These are phyloP conservation scores for Acephala macrosclerotiorum DNA, from an alignment of 2,329 filamentous ascomycete genomes.

Conservation along the genomic window DNA sequence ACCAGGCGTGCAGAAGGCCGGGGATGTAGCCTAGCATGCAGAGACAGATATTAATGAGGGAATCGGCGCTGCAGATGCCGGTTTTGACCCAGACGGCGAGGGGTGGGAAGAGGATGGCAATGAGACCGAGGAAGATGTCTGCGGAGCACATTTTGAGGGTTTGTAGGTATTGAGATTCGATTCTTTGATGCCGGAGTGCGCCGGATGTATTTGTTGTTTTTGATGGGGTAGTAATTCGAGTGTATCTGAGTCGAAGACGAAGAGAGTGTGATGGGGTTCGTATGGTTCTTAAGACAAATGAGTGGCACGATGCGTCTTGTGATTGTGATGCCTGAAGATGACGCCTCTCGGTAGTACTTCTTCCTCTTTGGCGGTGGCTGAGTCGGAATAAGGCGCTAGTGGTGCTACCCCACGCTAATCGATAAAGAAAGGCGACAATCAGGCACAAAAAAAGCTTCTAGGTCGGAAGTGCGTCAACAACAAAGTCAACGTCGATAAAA, in stretches of 20 bases:
- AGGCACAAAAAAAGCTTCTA: conserved; percentile 20
- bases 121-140: conserved; percentile 69
- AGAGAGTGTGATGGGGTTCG: not conserved
- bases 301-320: conserved; percentile 15
- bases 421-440: conserved; percentile 18
- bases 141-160: conserved; percentile 59
- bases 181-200: conserved; percentile 6
- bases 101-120: conserved; percentile 72
- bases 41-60: conserved; percentile 93
- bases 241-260: not conserved
- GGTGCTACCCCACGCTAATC: conserved; percentile 5
- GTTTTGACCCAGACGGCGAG: conserved; percentile 92
- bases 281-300: conserved; percentile 11
- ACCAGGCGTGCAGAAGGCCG: conserved; percentile 94
- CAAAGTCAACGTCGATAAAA: conserved; percentile 1
- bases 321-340: conserved; percentile 22
- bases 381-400: not conserved
- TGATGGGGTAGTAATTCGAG: not conserved
- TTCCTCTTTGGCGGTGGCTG: conserved; percentile 16
- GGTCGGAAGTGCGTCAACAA: not conserved
- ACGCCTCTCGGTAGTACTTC: conserved; percentile 11
- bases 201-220: not conserved
- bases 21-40: conserved; percentile 82
- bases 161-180: conserved; percentile 8
- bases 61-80: conserved; percentile 91